Base-by-base conservation (phyloP, 208 protist species). In the Blechomonas ayalai region DNA sequence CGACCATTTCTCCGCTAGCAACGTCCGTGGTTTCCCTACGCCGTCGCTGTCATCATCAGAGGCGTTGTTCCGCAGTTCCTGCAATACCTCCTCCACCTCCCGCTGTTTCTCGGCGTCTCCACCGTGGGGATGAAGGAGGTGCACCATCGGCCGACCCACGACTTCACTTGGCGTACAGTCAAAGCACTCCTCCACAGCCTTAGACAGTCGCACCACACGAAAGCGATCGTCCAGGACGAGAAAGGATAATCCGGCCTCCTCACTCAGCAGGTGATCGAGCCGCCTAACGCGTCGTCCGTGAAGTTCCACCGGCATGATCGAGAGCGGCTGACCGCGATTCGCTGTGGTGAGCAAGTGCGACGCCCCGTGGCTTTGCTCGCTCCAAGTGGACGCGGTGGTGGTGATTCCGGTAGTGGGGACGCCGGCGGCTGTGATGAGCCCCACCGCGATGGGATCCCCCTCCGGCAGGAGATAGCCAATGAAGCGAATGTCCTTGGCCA, bases 131-230 rank as follows among this genome's bases (percentile, higher is more conserved):
- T 20, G 18, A 20, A 60, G 27, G 24, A 44, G 12, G 13, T 6
- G 4, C 20, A 34, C 12, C 19, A 60, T 15, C 12, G 26, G 39
- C 31, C 9, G 9, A 12, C 43, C 52, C 5, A 43, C 26, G 24
- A 37, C 43, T 12, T 67, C 60, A 5, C 32, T 22, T 3, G 40
- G 4, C 15, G 44, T 16, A 18, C 4, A 64, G 8, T 35, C 60
- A 20, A 62, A 67, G 28, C 45, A 4, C 16, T 10, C n/a, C 34
- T 67, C 52, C 15, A 54, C 60, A 6, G 55, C 24, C 5, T 20
- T 29, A 7, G 60, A 67, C 25, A 67, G 41, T 3, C 39, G 10
- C 20, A 53, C 6, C 13, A 62, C 27, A 13, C n/a, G 37, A 32
- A 52, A 52, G 18, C 20, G 13, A 16, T 45, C 22, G 37, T 62